Percentiles rank a stretch among this genome's conserved stretches.
Conservation (phyloP, 2,329 filamentous ascomycete genomes). For the Penicillium sp. region DNA sequence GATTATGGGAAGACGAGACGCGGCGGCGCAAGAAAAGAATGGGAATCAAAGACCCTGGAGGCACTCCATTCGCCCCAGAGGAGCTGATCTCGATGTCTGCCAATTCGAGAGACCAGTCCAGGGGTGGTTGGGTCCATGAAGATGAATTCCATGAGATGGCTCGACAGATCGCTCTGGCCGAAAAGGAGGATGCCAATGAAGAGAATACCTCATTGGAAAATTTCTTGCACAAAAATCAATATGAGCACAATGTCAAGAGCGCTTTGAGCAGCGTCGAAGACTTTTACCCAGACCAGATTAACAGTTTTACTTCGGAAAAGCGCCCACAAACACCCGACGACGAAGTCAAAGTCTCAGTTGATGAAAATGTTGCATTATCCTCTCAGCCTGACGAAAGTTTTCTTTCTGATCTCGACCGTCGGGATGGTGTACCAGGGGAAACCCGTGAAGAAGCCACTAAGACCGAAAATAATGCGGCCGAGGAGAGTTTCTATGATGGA, state of each 20-base stretch:
- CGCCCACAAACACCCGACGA: slow-evolving; percentile 9
- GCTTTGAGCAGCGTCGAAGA: slow-evolving; percentile 84
- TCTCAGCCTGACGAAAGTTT: slow-evolving; percentile 49
- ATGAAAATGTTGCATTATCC: slow-evolving; percentile 64
- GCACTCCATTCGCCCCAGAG: slow-evolving; percentile 79
- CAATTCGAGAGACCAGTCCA: slow-evolving; percentile 70
- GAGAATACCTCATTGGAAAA: slow-evolving; percentile 62
- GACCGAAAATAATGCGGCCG: slow-evolving; percentile 16
- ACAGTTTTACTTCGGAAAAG: slow-evolving; percentile 26
- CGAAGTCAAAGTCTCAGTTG: slow-evolving; percentile 57
- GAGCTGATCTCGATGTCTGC: slow-evolving; percentile 88
- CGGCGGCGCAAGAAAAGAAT: slow-evolving; percentile 75
- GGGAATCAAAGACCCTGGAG: slow-evolving; percentile 65
- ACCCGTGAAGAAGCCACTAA: slow-evolving; percentile 16
- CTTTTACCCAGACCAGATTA: slow-evolving; percentile 72
- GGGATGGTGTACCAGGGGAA: slow-evolving; percentile 36
- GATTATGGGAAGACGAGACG: slow-evolving; percentile 89
- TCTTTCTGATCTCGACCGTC: slow-evolving; percentile 44
- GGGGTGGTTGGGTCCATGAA: slow-evolving; percentile 92
- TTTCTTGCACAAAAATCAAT: slow-evolving; percentile 62
- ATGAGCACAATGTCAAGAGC: slow-evolving; percentile 70
- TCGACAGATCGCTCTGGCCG: slow-evolving; percentile 64
- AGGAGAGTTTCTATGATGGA: slow-evolving; percentile 30
- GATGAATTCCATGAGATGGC: slow-evolving; percentile 76
- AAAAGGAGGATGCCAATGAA: slow-evolving; percentile 57